Evolutionary conservation across 305 asterid species (phyloP).

Genomic region (Withania somnifera): DNA sequence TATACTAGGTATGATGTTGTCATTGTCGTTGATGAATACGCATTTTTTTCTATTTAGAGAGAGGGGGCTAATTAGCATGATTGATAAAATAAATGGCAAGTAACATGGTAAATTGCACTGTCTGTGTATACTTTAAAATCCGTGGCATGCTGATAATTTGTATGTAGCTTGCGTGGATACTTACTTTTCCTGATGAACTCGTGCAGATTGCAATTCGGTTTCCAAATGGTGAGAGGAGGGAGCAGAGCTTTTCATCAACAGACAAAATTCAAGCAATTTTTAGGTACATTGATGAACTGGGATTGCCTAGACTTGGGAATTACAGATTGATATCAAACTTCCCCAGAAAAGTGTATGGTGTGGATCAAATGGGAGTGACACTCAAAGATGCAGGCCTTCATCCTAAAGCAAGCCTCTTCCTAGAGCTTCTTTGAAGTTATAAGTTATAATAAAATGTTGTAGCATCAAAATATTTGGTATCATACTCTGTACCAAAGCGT

Average conservation of each 20-base stretch:
- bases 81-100: background rate
- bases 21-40: no score
- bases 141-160: background rate
- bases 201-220: slow-evolving; percentile 62
- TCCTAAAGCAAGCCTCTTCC: slow-evolving; percentile 74
- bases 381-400: slow-evolving; percentile 61
- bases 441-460: background rate
- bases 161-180: background rate
- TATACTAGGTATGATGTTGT: no score
- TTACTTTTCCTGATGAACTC: background rate
- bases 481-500: background rate
- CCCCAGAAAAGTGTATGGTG: slow-evolving; percentile 66
- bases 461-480: background rate
- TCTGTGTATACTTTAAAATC: background rate
- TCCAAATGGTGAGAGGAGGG: slow-evolving; percentile 79
- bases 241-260: slow-evolving; percentile 42
- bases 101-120: background rate
- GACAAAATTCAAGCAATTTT: slow-evolving; percentile 54
- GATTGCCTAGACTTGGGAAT: slow-evolving; percentile 36
- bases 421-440: slow-evolving; percentile 45
- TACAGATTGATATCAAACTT: slow-evolving; percentile 64
- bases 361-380: slow-evolving; percentile 45
- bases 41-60: no score
- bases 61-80: background rate
- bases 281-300: slow-evolving; percentile 38